Evolutionary conservation across 306 rosid species (phyloP).

Genomic region (Fragaria ananassa): DNA sequence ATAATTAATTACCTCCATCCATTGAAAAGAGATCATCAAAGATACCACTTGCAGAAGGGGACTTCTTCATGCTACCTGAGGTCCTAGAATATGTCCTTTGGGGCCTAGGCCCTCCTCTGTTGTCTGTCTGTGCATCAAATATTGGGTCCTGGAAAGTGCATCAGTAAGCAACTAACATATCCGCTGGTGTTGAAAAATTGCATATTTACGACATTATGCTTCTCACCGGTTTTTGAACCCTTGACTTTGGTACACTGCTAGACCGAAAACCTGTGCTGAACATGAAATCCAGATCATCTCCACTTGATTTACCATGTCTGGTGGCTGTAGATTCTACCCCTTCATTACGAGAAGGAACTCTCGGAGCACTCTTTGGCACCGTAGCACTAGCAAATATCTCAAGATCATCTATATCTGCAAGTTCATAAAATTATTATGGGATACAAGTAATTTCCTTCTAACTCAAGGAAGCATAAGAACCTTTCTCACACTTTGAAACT

Average conservation of each 20-base stretch:
- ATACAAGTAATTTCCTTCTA: slow-evolving; percentile 13
- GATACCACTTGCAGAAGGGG: slow-evolving; percentile 38
- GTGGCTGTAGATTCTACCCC: slow-evolving; percentile 27
- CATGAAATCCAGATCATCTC: slow-evolving; percentile 62
- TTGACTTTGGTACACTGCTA: slow-evolving; percentile 76
- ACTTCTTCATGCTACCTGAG: slow-evolving; percentile 48
- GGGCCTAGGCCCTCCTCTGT: slow-evolving; percentile 36
- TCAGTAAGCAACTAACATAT: slow-evolving; percentile 29
- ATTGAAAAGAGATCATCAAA: slow-evolving; percentile 67
- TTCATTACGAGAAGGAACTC: slow-evolving; percentile 27
- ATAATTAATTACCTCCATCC: slow-evolving; percentile 60
- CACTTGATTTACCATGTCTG: slow-evolving; percentile 34
- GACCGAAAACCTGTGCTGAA: slow-evolving; percentile 58
- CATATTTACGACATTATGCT: slow-evolving; percentile 16
- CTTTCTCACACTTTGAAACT: slow-evolving; percentile 39
- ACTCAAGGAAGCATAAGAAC: slow-evolving; percentile 36
- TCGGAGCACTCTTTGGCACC: slow-evolving; percentile 37
- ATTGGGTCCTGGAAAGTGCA: slow-evolving; percentile 52
- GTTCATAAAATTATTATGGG: slow-evolving; percentile 20
- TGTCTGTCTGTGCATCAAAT: slow-evolving; percentile 40
- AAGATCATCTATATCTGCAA: slow-evolving; percentile 74
- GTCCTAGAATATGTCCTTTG: slow-evolving; percentile 44
- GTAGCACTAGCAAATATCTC: slow-evolving; percentile 70
- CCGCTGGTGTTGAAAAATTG: slow-evolving; percentile 16
- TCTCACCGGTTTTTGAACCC: slow-evolving; percentile 58